Conservation (phyloP, 2,329 filamentous ascomycete genomes). For the Botrytis paeoniae region DNA sequence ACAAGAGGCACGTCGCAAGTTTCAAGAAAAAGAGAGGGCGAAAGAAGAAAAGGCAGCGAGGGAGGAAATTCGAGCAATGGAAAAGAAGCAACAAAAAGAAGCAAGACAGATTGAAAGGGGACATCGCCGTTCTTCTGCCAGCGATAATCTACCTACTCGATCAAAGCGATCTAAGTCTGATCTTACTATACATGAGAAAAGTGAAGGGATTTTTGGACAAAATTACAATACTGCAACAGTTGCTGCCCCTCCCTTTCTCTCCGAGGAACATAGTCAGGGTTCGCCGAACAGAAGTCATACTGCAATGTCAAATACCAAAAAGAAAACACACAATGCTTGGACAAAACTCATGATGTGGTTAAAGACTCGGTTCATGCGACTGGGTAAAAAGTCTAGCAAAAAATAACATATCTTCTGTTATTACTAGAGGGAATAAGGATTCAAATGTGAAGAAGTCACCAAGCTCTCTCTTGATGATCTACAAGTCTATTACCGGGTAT, state of each 20-base stretch:
- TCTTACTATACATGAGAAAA: constrained; percentile 27
- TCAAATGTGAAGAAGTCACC: neutral
- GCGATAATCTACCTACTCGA: constrained; percentile 40
- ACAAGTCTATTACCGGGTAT: neutral
- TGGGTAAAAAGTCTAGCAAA: constrained; percentile 31
- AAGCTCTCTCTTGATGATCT: neutral
- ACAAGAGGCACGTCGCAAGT: constrained; percentile 59
- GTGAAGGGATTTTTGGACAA: constrained; percentile 25
- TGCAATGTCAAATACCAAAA: constrained; percentile 42
- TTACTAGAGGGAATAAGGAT: neutral
- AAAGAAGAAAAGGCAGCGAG: constrained; percentile 63
- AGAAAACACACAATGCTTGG: constrained; percentile 60
- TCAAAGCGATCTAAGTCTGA: constrained; percentile 41
- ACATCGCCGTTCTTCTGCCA: constrained; percentile 37
- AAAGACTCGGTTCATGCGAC: constrained; percentile 52
- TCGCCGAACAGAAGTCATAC: constrained; percentile 8
- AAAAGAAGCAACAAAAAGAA: constrained; percentile 57
- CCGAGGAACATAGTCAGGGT: constrained; percentile 5
- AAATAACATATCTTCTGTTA: neutral
- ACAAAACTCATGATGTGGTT: constrained; percentile 63
- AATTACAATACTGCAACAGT: constrained; percentile 25
- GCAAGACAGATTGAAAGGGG: constrained; percentile 49
- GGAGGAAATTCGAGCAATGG: constrained; percentile 55
- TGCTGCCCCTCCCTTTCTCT: constrained; percentile 14
- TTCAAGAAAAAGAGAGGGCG: constrained; percentile 57